A percentile compares a stretch with the other conserved stretches of the same genome.
phyloP scores from a whole-genome alignment of 2,329 filamentous ascomycete genomes.

The Talaromyces rugulosus region DNA sequence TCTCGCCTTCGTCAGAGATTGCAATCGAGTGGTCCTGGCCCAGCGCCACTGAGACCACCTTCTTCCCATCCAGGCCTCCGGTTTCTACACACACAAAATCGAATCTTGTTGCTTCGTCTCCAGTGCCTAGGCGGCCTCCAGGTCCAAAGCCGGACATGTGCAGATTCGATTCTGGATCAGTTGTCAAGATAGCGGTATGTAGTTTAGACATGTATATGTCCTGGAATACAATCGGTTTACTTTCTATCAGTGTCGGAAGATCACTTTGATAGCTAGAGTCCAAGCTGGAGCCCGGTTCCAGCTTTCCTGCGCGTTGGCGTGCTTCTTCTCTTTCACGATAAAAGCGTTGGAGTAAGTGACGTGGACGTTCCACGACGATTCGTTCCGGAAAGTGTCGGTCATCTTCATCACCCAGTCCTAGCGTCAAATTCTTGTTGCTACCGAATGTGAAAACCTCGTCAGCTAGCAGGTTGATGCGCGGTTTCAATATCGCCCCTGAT shows the following conservation, averaged over 20 bases:
- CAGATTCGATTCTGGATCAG: constrained; percentile 82
- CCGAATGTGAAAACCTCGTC: constrained; percentile 93
- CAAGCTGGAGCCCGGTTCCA: constrained; percentile 15
- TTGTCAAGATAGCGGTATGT: constrained; percentile 82
- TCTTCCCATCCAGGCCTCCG: constrained; percentile 67
- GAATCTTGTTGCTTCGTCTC: constrained; percentile 86
- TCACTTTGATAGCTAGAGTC: constrained; percentile 44
- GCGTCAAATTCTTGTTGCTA: constrained; percentile 89
- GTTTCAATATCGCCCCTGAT: constrained; percentile 22
- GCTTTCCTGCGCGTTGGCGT: constrained; percentile 29
- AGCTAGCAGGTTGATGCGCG: constrained; percentile 50
- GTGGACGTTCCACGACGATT: constrained; percentile 69
- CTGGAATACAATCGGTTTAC: constrained; percentile 68
- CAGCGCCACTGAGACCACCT: constrained; percentile 71
- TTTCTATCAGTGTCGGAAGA: constrained; percentile 69
- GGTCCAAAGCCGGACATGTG: constrained; percentile 91
- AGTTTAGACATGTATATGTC: constrained; percentile 87
- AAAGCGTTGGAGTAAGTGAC: constrained; percentile 70
- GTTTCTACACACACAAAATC: constrained; percentile 77
- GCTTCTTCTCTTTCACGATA: constrained; percentile 59
- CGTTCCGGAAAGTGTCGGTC: constrained; percentile 92
- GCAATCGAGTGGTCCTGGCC: constrained; percentile 91
- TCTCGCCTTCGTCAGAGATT: constrained; percentile 77
- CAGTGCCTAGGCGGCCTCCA: constrained; percentile 81
- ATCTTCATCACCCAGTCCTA: constrained; percentile 93